phyloP scores from a whole-genome alignment of 2,329 filamentous ascomycete genomes.

The Onygenales sp. region DNA sequence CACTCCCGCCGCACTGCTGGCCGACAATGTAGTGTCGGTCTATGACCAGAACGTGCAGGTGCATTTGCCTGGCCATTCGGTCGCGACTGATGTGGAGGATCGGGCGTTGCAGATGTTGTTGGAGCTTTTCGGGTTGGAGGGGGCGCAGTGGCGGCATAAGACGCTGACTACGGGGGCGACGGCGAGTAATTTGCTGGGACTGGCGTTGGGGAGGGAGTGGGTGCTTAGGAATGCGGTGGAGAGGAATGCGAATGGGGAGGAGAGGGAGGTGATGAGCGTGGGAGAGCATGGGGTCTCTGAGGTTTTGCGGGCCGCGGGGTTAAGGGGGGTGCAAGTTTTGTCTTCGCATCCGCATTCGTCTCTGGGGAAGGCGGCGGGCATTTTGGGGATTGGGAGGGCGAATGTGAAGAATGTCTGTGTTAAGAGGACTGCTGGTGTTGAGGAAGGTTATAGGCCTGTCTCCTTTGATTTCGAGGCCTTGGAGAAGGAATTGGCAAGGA shows the following conservation, averaged over 20 bases:
- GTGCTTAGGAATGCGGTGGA: slow-evolving; percentile 34
- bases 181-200: slow-evolving; percentile 54
- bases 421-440: slow-evolving; percentile 16
- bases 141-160: slow-evolving; percentile 55
- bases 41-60: slow-evolving; percentile 79
- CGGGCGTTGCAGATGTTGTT: slow-evolving; percentile 60
- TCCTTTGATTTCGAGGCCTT: slow-evolving; percentile 58
- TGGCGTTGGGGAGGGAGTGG: slow-evolving; percentile 62
- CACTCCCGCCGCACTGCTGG: slow-evolving; percentile 68
- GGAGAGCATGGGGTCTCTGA: slow-evolving; percentile 61
- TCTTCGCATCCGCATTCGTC: slow-evolving; percentile 80
- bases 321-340: slow-evolving; percentile 64
- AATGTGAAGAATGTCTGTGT: slow-evolving; percentile 53
- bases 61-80: slow-evolving; percentile 66
- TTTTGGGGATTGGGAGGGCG: slow-evolving; percentile 66
- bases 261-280: slow-evolving; percentile 36
- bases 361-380: slow-evolving; percentile 68
- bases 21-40: slow-evolving; percentile 72
- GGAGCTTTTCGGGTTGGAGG: slow-evolving; percentile 54
- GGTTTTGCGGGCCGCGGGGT: slow-evolving; percentile 54
- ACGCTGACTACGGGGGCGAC: slow-evolving; percentile 72
- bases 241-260: slow-evolving; percentile 19
- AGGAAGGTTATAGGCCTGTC: slow-evolving; percentile 50
- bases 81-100: slow-evolving; percentile 68
- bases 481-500: slow-evolving; percentile 46